These are phyloP conservation scores for Salix viminalis DNA, from an alignment of 345 rosid genomes.

Conservation along the genomic window DNA sequence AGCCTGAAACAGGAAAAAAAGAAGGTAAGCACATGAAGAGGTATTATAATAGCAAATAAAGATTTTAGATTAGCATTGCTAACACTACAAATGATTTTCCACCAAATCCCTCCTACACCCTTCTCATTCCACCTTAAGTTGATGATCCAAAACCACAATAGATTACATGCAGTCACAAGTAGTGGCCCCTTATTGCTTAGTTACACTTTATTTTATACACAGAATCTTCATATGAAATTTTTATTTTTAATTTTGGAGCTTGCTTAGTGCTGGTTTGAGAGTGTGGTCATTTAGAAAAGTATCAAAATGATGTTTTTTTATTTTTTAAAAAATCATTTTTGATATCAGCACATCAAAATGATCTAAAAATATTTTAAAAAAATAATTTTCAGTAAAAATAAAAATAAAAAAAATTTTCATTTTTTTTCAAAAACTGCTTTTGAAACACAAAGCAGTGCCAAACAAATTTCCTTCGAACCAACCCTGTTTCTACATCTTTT, in stretches of 20 bases:
- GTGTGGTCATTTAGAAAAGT: too few relatives aligned
- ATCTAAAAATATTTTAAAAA: too few relatives aligned
- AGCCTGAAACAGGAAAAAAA: slow-evolving; percentile 45
- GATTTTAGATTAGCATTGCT: neutral
- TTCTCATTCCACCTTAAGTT: neutral
- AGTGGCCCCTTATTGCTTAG: neutral
- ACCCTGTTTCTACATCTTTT: neutral
- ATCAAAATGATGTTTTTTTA: too few relatives aligned
- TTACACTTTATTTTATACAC: neutral
- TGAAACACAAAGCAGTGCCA: too few relatives aligned
- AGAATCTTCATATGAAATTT: neutral
- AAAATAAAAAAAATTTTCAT: too few relatives aligned
- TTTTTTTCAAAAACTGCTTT: too few relatives aligned
- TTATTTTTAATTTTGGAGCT: too few relatives aligned
- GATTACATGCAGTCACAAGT: neutral
- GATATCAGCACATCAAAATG: too few relatives aligned
- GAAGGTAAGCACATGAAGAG: neutral
- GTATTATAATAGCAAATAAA: neutral
- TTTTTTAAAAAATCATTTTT: too few relatives aligned
- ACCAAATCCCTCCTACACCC: neutral
- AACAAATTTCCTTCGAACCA: neutral
- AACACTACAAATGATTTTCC: neutral
- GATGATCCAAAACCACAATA: neutral
- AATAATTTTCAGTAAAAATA: too few relatives aligned
- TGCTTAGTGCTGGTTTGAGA: too few relatives aligned